Evolutionary conservation across 148 eudicot genomes (phyloP), one percentile per base, ranked within the genome.

Genomic region (Chenopodium quinoa): DNA sequence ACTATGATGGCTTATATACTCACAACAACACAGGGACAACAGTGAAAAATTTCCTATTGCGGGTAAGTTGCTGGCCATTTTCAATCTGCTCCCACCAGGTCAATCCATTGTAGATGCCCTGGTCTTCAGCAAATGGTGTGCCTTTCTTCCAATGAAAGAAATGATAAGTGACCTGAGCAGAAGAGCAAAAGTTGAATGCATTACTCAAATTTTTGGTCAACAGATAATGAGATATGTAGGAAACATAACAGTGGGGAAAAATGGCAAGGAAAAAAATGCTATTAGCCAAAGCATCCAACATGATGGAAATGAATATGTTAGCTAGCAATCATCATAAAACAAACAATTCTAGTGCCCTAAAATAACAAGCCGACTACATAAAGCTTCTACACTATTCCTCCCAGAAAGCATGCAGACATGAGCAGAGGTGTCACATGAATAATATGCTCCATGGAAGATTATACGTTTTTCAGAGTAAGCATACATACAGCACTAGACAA

Each of bases 51-150:
- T 92, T 92, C 80, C 95, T 88, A 56, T 90, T 92, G 85, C 93
- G 93, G 40, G 95, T 92, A 77, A 90, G 91, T 80, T 92, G 93
- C 84, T 92, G 87, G 77, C 95, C 95, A 82, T 74, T 89, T 79
- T 90, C 95, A 75, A 92, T 84, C 76, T 92, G 95, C 89, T 92
- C 95, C 95, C 95, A 92, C 95, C 95, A 92, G 47, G 95, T 92
- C 88, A 92, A 83, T 75, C 93, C 87, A 82, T 92, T 92, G 86
- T 92, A 92, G 86, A 92, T 90, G 58, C 95, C 95, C 85, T 92
- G 95, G 67, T 92, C 95, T 60, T 92, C 95, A 83, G 95, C 76
- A 89, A 92, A 92, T n/a, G 95, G 93, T 7, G 95, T 92, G 62
- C 95, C 95, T 88, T 92, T 92, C 87, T 89, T 90, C 95, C 95